Percentiles rank a stretch among this genome's conserved stretches.
These are phyloP conservation scores for Fagus crenata DNA, from an alignment of 306 rosid species.

Conservation along the genomic window DNA sequence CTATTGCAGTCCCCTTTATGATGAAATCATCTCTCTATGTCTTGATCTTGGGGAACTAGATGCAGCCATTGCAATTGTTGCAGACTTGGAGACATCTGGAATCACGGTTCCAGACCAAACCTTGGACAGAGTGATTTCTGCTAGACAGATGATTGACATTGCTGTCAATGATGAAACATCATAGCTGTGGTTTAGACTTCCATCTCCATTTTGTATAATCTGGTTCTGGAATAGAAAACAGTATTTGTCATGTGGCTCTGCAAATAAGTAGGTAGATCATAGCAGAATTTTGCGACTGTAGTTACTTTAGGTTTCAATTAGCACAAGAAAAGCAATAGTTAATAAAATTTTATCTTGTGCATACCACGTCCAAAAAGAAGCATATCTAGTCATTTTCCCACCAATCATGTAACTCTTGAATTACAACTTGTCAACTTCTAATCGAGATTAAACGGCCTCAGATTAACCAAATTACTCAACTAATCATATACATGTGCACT, in stretches of 20 bases:
- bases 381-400: not conserved
- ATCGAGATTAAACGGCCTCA: not conserved
- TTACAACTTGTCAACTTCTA: not conserved
- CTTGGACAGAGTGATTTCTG: conserved; percentile 76
- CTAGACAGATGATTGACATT: conserved; percentile 44
- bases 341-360: not conserved
- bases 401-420: not conserved
- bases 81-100: conserved; percentile 82
- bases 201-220: not conserved
- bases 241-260: not conserved
- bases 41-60: conserved; percentile 87
- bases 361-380: not conserved
- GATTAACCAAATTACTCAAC: not conserved
- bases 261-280: not conserved
- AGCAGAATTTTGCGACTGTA: not conserved
- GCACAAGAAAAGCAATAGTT: not conserved
- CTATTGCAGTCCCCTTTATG: conserved; percentile 73
- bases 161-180: conserved; percentile 17
- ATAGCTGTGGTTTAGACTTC: not conserved
- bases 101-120: conserved; percentile 78
- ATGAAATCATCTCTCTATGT: conserved; percentile 71
- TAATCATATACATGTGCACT: not conserved
- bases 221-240: not conserved
- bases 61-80: conserved; percentile 94
- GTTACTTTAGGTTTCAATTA: not conserved